phyloP scores from a whole-genome alignment of 495 filamentous ascomycete genomes.

The Geoglossum glabrum region DNA sequence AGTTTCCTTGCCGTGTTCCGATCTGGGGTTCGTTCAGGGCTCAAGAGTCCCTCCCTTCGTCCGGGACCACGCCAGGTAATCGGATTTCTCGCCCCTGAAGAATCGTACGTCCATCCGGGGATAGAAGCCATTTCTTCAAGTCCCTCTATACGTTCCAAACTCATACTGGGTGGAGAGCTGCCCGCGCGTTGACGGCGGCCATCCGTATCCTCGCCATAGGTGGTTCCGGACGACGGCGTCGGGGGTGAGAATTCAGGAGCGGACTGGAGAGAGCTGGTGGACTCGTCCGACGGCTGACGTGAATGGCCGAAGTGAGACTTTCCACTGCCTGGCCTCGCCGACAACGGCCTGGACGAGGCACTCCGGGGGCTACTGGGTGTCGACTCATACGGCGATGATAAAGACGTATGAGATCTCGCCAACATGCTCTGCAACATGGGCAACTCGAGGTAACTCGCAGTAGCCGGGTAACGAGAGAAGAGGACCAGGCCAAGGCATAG shows the following conservation, averaged over 20 bases:
- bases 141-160: not conserved
- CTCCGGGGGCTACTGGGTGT: not conserved
- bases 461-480: slow-evolving; percentile 33
- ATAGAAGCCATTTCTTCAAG: not conserved
- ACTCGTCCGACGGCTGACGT: not conserved
- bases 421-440: slow-evolving; percentile 38
- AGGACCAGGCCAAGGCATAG: slow-evolving; percentile 75
- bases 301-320: not conserved
- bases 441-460: slow-evolving; percentile 29
- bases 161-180: not conserved
- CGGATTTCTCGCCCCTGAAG: not conserved
- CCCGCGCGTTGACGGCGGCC: not conserved
- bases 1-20: not conserved
- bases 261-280: not conserved
- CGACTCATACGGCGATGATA: not conserved
- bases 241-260: not conserved
- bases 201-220: not conserved
- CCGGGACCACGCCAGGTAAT: not conserved
- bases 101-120: not conserved
- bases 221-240: not conserved
- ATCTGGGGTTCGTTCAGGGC: not conserved
- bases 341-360: not conserved
- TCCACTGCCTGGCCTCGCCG: not conserved
- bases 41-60: not conserved
- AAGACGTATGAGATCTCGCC: slow-evolving; percentile 19